Base-by-base conservation (phyloP, 768 basidiomycete genomes). In the Gymnopilus dilepis region DNA sequence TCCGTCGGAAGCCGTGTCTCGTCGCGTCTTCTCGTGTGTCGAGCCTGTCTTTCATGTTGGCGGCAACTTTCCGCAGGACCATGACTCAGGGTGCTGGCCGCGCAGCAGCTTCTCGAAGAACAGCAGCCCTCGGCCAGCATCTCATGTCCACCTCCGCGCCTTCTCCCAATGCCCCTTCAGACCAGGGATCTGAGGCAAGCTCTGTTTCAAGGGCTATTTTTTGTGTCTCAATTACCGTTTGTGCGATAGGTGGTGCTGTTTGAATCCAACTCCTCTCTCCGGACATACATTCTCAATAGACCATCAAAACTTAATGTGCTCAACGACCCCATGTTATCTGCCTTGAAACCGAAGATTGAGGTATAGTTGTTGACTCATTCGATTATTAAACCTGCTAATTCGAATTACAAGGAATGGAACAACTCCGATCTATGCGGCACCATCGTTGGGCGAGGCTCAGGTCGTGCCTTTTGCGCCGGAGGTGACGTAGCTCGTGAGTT, bases 401-500 rank as follows among this genome's bases (percentile, higher is more conserved):
- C 31, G 38, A 42, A 30, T 54, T 43, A 61, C 45, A 65, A 94
- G 92, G 85, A 87, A 80, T 94, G 92, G 91, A 82, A 84, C 62
- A 76, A 82, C 34, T 87, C 92, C 28, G 83, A 89, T 52, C 81
- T 93, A 6, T 87, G 87, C 66, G 83, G 84, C 59, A 81, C 89
- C 28, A 85, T 97, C 61, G 82, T 94, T 37, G 91, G 89, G 33
- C 83, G 84, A 31, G 92, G 91, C 22, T 74, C 75, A 12, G 90
- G 89, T 3, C 81, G 87, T 60, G 92, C 90, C 12, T 99, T 98
- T 72, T 99, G 95, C 69, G 90, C 93, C 6, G 97, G 97, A 13
- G 97, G 97, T 43, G 97, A 99, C 75, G 92, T 99, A 59, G 88
- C 86, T 61, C 79, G 97, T 96, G 67, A 75, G 90, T 81, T 63